phyloP scores from a whole-genome alignment of 139 green algal genomes.

The Pleodorina starrii region DNA sequence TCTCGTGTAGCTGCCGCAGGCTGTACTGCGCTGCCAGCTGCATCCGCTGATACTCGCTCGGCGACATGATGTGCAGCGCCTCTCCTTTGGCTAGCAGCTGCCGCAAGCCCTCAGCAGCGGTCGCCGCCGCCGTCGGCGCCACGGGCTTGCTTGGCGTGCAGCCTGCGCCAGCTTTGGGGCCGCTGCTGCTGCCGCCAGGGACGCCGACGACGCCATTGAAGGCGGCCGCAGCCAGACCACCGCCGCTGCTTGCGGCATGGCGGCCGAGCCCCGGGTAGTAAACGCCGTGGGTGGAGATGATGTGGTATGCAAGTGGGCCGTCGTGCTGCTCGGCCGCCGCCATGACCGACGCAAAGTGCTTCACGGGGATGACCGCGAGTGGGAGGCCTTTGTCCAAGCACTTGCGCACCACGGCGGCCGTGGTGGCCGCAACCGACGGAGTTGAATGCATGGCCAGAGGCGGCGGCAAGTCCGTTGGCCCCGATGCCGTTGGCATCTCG shows the following conservation, averaged over 20 bases:
- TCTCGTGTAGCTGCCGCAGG: constrained; percentile 36
- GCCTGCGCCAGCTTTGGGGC: background rate
- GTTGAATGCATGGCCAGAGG: background rate
- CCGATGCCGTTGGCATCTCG: background rate
- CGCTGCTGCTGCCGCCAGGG: background rate
- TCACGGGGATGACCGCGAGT: background rate
- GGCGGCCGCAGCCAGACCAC: background rate
- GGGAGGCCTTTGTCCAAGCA: constrained; percentile 41
- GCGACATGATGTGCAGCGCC: constrained; percentile 31
- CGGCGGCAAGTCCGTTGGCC: background rate
- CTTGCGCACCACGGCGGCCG: background rate
- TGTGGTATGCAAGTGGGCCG: background rate
- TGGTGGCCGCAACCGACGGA: background rate
- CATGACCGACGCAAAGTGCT: background rate
- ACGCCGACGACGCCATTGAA: background rate
- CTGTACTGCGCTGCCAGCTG: constrained; percentile 34
- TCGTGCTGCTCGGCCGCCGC: constrained; percentile 29
- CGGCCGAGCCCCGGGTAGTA: constrained; percentile 27
- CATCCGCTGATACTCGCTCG: constrained; percentile 27
- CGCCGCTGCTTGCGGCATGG: constrained; percentile 34
- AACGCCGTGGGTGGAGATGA: background rate
- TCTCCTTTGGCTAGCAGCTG: background rate
- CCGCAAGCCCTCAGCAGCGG: background rate
- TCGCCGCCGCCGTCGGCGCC: background rate
- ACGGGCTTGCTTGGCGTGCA: background rate